These are phyloP conservation scores for Hyaloscypha bicolor DNA, from an alignment of 495 filamentous ascomycete species.

Conservation along the genomic window DNA sequence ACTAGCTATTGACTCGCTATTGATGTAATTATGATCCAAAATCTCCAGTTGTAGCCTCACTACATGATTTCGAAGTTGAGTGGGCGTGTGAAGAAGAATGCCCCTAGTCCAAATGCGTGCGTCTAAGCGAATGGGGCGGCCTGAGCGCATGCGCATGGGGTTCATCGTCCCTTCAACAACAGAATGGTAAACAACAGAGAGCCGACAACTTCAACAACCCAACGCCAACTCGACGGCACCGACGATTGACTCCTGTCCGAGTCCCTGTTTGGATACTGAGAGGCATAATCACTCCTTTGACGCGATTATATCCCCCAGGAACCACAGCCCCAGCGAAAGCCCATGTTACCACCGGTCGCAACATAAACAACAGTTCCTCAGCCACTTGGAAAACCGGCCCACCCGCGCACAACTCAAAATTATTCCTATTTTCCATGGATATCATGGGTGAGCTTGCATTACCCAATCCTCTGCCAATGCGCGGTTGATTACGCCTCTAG, in stretches of 20 bases:
- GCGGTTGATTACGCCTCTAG: not conserved
- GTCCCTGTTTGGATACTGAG: not conserved
- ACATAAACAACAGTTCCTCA: slow-evolving; percentile 30
- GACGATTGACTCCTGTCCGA: not conserved
- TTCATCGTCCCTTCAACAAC: not conserved
- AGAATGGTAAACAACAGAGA: not conserved
- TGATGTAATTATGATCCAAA: too few relatives aligned
- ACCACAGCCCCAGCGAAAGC: not conserved
- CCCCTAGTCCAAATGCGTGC: not conserved
- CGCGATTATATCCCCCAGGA: not conserved
- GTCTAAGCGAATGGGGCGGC: not conserved
- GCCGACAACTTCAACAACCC: not conserved
- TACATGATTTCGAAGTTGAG: not conserved
- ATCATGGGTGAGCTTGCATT: slow-evolving; percentile 27
- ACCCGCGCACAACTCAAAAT: slow-evolving; percentile 1
- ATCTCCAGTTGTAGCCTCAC: not conserved
- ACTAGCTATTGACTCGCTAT: too few relatives aligned
- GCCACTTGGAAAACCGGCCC: slow-evolving; percentile 14
- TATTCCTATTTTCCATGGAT: slow-evolving; percentile 12
- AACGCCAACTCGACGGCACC: not conserved
- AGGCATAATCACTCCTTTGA: not conserved
- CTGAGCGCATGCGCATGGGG: not conserved
- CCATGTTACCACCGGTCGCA: slow-evolving; percentile 13
- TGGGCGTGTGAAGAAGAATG: not conserved
- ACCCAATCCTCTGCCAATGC: not conserved